Evolutionary conservation across 768 basidiomycete species (phyloP).

Genomic region (Pholiota molesta): DNA sequence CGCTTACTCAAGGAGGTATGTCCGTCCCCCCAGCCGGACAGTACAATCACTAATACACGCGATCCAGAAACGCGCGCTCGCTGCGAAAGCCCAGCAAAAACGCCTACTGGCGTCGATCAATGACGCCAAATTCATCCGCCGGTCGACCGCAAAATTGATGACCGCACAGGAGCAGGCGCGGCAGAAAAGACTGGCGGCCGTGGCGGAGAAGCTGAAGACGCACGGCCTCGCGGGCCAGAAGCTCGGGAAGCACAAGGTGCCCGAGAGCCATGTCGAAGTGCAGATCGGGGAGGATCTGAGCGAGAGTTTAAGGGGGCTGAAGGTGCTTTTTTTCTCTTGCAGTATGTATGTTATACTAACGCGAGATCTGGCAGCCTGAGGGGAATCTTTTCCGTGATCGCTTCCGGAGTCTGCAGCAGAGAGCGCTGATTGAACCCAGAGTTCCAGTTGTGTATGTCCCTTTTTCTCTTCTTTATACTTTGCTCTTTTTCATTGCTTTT

Average conservation of each 20-base stretch:
- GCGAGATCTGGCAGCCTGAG: constrained; percentile 64
- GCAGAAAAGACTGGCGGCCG: constrained; percentile 42
- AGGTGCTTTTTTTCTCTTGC: constrained; percentile 48
- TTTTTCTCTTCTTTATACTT: neutral
- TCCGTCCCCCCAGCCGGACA: constrained; percentile 1
- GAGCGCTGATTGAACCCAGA: constrained; percentile 86
- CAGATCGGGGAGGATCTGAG: constrained; percentile 90
- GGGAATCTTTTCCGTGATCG: constrained; percentile 92
- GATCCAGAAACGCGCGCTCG: constrained; percentile 63
- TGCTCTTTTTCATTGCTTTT: neutral
- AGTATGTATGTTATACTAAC: constrained; percentile 2
- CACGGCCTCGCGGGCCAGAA: constrained; percentile 72
- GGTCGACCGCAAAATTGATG: constrained; percentile 36
- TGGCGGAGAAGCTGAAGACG: constrained; percentile 52
- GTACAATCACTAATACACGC: neutral
- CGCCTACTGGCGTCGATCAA: constrained; percentile 62
- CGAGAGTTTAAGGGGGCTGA: constrained; percentile 81
- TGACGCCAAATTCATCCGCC: constrained; percentile 54
- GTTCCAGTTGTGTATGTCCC: constrained; percentile 70
- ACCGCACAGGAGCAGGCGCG: constrained; percentile 46
- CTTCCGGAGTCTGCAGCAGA: constrained; percentile 84
- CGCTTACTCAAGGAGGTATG: constrained; percentile 66
- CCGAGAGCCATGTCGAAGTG: constrained; percentile 71
- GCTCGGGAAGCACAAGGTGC: constrained; percentile 81
- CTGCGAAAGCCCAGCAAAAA: constrained; percentile 61